These are phyloP conservation scores for Neonectria punicea DNA, from an alignment of 2,329 filamentous ascomycete species.

Conservation along the genomic window DNA sequence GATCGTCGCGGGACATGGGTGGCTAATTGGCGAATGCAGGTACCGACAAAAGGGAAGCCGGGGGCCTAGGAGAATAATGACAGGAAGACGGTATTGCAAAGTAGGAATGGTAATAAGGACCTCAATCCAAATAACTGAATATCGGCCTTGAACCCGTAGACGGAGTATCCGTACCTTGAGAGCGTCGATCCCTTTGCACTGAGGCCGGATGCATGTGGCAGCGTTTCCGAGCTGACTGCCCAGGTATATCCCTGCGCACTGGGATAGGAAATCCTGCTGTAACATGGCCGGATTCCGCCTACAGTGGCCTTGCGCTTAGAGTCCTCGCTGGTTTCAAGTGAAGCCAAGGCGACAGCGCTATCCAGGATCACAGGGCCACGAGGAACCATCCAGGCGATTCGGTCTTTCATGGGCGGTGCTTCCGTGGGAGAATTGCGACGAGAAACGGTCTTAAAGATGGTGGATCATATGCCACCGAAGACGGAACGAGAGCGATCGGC, in stretches of 20 bases:
- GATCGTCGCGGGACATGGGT: slow-evolving; percentile 27
- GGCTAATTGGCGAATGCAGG: slow-evolving; percentile 25
- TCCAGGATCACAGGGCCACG: slow-evolving; percentile 13
- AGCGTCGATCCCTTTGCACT: not conserved
- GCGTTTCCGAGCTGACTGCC: slow-evolving; percentile 23
- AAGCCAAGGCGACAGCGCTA: slow-evolving; percentile 6
- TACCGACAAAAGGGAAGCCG: slow-evolving; percentile 12
- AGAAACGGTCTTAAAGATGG: not conserved
- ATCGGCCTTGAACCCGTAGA: not conserved
- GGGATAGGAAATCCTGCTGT: slow-evolving; percentile 25
- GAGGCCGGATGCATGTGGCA: slow-evolving; percentile 22
- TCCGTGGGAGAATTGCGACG: not conserved
- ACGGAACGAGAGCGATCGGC: not conserved
- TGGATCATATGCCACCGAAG: slow-evolving; percentile 5
- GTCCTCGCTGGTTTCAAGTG: slow-evolving; percentile 28
- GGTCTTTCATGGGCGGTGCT: slow-evolving; percentile 10
- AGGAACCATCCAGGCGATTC: slow-evolving; percentile 9
- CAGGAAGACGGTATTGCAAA: not conserved
- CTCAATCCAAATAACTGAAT: not conserved
- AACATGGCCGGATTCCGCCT: slow-evolving; percentile 21
- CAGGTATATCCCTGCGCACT: slow-evolving; percentile 23
- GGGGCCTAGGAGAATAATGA: not conserved
- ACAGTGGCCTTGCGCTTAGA: slow-evolving; percentile 14
- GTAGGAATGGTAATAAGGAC: not conserved
- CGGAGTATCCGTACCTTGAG: not conserved